phyloP scores from a whole-genome alignment of 129 eudicot species.

The Flaveria bidentis region DNA sequence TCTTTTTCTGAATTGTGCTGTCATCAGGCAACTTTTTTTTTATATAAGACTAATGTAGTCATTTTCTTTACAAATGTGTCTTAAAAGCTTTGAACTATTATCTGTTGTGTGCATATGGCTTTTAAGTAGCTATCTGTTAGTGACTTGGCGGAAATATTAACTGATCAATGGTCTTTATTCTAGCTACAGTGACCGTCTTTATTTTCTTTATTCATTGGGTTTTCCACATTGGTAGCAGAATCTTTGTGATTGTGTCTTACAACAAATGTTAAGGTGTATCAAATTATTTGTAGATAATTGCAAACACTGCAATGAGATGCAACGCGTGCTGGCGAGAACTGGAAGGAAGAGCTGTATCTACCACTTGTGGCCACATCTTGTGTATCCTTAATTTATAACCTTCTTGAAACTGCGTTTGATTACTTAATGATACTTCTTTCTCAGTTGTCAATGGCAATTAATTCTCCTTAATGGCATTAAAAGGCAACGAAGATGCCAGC shows the following conservation, averaged over 20 bases:
- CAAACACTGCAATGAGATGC: slow-evolving; percentile 78
- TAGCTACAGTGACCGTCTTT: slow-evolving; percentile 1
- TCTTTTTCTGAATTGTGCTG: background rate
- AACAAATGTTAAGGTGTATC: slow-evolving; percentile 10
- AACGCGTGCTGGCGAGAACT: slow-evolving; percentile 97
- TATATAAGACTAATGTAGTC: background rate
- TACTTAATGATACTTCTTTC: slow-evolving; percentile 24
- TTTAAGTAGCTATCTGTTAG: slow-evolving; percentile 13
- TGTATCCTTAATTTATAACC: slow-evolving; percentile 59
- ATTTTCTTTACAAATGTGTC: background rate
- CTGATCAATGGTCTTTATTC: slow-evolving; percentile 11
- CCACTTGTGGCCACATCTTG: slow-evolving; percentile 85
- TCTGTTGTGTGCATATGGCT: slow-evolving; percentile 3
- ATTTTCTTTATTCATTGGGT: slow-evolving; percentile 3
- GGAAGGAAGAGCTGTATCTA: slow-evolving; percentile 83
- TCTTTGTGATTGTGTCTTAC: slow-evolving; percentile 20
- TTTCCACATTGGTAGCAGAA: background rate
- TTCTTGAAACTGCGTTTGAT: background rate
- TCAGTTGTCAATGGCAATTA: slow-evolving; percentile 14
- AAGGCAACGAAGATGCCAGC: slow-evolving; percentile 91
- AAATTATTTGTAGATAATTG: slow-evolving; percentile 17
- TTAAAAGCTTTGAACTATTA: slow-evolving; percentile 6
- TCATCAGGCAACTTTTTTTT: slow-evolving; percentile 17
- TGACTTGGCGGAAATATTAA: slow-evolving; percentile 11
- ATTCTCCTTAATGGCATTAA: slow-evolving; percentile 44